A percentile compares a stretch with the other conserved stretches of the same genome.
Evolutionary conservation across 768 basidiomycete genomes (phyloP).

Genomic region (Panus rudis): DNA sequence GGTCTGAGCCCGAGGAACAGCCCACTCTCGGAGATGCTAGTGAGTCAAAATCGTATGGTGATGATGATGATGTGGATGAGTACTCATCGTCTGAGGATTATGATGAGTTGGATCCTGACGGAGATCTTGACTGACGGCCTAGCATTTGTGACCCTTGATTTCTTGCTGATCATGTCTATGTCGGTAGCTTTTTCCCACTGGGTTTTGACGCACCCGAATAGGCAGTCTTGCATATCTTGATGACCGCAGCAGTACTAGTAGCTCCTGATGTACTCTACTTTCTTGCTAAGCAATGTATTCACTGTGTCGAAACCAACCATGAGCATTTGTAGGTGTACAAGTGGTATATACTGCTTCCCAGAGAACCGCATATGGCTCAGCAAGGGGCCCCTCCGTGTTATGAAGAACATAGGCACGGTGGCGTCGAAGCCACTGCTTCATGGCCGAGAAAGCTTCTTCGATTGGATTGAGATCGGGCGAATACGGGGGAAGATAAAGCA

Average conservation of each 20-base stretch:
- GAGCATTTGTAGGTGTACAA: not conserved
- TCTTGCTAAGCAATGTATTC: conserved; percentile 1
- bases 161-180: no score
- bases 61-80: no score
- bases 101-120: no score
- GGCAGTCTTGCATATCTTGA: not conserved
- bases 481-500: conserved; percentile 20
- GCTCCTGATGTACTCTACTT: not conserved
- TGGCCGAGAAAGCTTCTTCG: conserved; percentile 20
- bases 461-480: conserved; percentile 26
- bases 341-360: not conserved
- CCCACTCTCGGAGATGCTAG: no score
- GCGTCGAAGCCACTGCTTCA: conserved; percentile 17
- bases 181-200: not conserved
- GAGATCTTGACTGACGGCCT: no score
- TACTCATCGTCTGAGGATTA: no score
- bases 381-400: not conserved
- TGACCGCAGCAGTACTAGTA: not conserved
- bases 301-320: conserved; percentile 1
- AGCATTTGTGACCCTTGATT: not conserved
- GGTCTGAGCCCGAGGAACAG: no score
- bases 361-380: not conserved
- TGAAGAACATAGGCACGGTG: conserved; percentile 10
- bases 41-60: no score
- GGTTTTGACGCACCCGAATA: not conserved